These are phyloP conservation scores for Cystofilobasidium bisporidii DNA, from an alignment of 768 basidiomycete species.

Conservation along the genomic window DNA sequence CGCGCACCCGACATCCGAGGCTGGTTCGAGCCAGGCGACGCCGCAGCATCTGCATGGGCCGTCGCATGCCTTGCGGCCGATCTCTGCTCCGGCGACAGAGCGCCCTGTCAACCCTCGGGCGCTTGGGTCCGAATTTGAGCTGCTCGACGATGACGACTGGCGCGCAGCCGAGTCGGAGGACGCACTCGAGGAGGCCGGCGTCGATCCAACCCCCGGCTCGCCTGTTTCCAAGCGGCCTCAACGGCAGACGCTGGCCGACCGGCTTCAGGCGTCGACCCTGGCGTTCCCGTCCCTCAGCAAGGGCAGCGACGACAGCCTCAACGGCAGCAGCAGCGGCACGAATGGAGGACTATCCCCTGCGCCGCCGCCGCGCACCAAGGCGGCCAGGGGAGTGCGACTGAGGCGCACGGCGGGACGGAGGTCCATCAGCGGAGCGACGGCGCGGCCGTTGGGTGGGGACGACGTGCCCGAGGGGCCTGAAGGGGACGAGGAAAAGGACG, in stretches of 20 bases:
- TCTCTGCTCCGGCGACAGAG: background rate
- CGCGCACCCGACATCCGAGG: background rate
- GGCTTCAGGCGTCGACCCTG: background rate
- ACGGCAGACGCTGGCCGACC: background rate
- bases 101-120: conserved; percentile 6
- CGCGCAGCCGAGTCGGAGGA: background rate
- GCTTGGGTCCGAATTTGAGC: conserved; percentile 24
- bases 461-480: no score
- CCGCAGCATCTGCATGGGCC: background rate
- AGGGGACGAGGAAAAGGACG: background rate
- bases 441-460: background rate
- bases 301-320: background rate
- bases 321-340: no score
- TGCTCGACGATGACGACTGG: conserved; percentile 26
- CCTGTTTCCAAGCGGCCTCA: background rate
- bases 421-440: conserved; percentile 3
- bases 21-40: background rate
- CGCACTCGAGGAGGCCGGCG: background rate
- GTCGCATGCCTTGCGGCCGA: background rate
- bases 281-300: background rate
- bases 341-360: no score
- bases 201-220: background rate
- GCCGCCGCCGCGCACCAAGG: background rate
- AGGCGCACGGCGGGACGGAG: background rate
- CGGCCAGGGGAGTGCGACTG: background rate